Conservation (phyloP, 148 eudicot species). For the Oxyria digyna region DNA sequence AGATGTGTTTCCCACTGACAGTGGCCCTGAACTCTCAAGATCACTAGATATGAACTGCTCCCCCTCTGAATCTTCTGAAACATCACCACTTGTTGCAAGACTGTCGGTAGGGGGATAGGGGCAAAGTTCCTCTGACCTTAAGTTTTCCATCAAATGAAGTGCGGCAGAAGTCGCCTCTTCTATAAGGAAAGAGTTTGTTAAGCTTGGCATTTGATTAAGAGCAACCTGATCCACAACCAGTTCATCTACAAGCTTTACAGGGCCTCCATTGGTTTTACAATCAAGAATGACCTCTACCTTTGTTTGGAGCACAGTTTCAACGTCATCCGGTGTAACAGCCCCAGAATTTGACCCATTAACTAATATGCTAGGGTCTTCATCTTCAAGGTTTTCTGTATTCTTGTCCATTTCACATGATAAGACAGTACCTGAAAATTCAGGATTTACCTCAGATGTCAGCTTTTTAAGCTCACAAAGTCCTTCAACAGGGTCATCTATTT, state of each 20-base stretch:
- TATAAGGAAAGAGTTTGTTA: not conserved
- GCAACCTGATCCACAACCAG: conserved; percentile 6
- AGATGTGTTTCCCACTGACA: not conserved
- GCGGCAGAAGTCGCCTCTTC: conserved; percentile 8
- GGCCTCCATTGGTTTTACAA: conserved; percentile 4
- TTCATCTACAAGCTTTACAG: conserved; percentile 8
- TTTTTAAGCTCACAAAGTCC: not conserved
- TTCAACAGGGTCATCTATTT: conserved; percentile 2
- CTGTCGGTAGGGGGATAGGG: not conserved
- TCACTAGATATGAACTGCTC: not conserved
- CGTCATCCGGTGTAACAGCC: not conserved
- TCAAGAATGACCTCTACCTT: not conserved
- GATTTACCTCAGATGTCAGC: conserved; percentile 10
- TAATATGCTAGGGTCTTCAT: conserved; percentile 1
- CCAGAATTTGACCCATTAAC: conserved; percentile 9
- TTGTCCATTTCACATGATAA: conserved; percentile 9
- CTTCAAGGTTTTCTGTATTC: conserved; percentile 10
- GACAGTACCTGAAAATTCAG: conserved; percentile 14
- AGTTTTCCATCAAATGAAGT: conserved; percentile 18
- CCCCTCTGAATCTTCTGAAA: not conserved
- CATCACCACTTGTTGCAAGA: not conserved
- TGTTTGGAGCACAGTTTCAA: conserved; percentile 4
- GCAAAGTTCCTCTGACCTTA: conserved; percentile 13
- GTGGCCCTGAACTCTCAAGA: not conserved
- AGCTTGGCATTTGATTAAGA: not conserved